These are phyloP conservation scores for Arthroderma sp. DNA, from an alignment of 2,329 filamentous ascomycete species.

Conservation along the genomic window DNA sequence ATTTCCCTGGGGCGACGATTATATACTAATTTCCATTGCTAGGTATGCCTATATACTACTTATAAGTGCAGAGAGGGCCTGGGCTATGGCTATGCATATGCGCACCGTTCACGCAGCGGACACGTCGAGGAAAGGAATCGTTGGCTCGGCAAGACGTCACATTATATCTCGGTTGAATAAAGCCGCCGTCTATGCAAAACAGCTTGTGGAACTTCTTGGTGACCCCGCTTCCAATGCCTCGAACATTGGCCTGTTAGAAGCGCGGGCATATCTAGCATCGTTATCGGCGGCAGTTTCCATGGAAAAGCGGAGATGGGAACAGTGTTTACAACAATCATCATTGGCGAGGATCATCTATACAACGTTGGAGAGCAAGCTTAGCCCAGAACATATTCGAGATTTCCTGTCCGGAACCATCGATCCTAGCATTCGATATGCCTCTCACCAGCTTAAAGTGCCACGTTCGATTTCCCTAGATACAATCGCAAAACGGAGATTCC, in stretches of 20 bases:
- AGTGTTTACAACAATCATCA: slow-evolving; percentile 63
- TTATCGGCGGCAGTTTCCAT: slow-evolving; percentile 67
- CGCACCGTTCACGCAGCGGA: slow-evolving; percentile 71
- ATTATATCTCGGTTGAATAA: slow-evolving; percentile 80
- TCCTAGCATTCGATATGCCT: slow-evolving; percentile 84
- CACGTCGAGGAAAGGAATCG: slow-evolving; percentile 56
- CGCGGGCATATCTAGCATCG: slow-evolving; percentile 66
- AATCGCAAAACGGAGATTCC: slow-evolving; percentile 69
- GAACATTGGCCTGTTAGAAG: slow-evolving; percentile 65
- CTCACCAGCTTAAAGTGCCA: slow-evolving; percentile 80
- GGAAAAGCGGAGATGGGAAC: slow-evolving; percentile 77
- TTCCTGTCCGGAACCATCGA: slow-evolving; percentile 76
- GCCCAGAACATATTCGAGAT: slow-evolving; percentile 72
- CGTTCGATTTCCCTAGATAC: slow-evolving; percentile 68
- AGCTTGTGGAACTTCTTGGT: slow-evolving; percentile 55
- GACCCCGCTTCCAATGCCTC: slow-evolving; percentile 50
- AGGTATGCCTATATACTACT: slow-evolving; percentile 71
- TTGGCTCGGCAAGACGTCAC: slow-evolving; percentile 68
- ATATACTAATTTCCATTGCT: slow-evolving; percentile 9
- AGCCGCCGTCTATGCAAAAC: slow-evolving; percentile 55
- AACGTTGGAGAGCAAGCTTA: slow-evolving; percentile 50
- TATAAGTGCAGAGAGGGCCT: slow-evolving; percentile 77
- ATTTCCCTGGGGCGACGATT: background rate
- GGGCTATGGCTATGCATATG: slow-evolving; percentile 92
- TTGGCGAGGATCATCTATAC: slow-evolving; percentile 71